phyloP scores from a whole-genome alignment of 331 rosid genomes.

The Rosa hybrid region DNA sequence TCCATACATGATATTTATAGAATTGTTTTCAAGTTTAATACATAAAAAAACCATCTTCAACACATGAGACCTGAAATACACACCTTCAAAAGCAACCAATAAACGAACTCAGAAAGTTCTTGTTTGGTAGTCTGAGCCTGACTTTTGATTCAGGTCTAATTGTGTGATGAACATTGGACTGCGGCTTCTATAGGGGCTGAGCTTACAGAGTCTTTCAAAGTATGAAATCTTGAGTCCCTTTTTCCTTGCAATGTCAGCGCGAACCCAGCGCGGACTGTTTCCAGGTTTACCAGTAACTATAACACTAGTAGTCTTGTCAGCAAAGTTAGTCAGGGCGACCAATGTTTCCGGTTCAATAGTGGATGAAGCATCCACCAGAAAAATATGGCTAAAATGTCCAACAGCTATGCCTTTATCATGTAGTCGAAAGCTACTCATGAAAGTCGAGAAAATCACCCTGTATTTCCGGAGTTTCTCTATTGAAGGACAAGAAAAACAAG shows the following conservation, averaged over 20 bases:
- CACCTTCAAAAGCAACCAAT: neutral
- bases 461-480: slow-evolving; percentile 5
- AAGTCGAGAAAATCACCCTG: slow-evolving; percentile 44
- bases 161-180: slow-evolving; percentile 18
- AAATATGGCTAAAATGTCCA: slow-evolving; percentile 49
- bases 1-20: neutral
- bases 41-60: neutral
- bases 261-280: slow-evolving; percentile 29
- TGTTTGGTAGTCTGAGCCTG: neutral
- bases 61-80: neutral
- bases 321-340: slow-evolving; percentile 34
- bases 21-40: neutral
- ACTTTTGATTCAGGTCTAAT: neutral
- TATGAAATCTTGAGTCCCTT: slow-evolving; percentile 38
- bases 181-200: slow-evolving; percentile 6
- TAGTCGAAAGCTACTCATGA: slow-evolving; percentile 36
- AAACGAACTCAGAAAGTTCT: neutral
- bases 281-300: slow-evolving; percentile 31
- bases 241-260: slow-evolving; percentile 31
- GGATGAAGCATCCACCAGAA: slow-evolving; percentile 44
- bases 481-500: slow-evolving; percentile 39
- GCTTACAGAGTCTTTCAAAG: slow-evolving; percentile 36
- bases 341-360: slow-evolving; percentile 35
- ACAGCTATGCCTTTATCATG: slow-evolving; percentile 36
- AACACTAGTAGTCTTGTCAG: slow-evolving; percentile 23